Percentiles rank a stretch among this genome's conserved stretches.
Evolutionary conservation across 2,329 filamentous ascomycete genomes (phyloP).

Genomic region (Metarhizium robertsii): DNA sequence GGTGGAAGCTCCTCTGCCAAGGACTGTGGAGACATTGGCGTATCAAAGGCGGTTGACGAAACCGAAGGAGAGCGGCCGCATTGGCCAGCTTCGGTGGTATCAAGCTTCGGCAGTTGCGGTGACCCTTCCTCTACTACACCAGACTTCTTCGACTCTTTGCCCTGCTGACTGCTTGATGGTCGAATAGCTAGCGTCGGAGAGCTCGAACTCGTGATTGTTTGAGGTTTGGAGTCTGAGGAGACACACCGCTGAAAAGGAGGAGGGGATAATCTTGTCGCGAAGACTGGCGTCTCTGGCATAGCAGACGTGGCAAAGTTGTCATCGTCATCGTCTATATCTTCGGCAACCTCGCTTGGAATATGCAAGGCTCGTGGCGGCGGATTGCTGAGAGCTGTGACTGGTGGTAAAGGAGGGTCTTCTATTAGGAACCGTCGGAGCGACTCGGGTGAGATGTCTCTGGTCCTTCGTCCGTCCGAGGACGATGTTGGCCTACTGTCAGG

Average conservation of each 20-base stretch:
- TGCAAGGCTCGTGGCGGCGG: slow-evolving; percentile 16
- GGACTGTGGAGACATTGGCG: slow-evolving; percentile 28
- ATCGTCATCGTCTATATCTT: slow-evolving; percentile 35
- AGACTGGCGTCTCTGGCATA: slow-evolving; percentile 32
- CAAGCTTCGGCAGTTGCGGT: slow-evolving; percentile 12
- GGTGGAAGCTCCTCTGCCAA: slow-evolving; percentile 32
- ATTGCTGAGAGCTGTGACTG: slow-evolving; percentile 17
- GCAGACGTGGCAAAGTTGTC: slow-evolving; percentile 53
- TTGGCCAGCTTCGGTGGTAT: slow-evolving; percentile 15
- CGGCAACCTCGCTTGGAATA: slow-evolving; percentile 26
- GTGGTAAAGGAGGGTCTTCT: slow-evolving; percentile 30
- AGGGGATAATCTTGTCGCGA: slow-evolving; percentile 40
- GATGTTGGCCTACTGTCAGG: slow-evolving; percentile 1
- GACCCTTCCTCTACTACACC: slow-evolving; percentile 1
- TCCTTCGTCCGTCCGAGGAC: slow-evolving; percentile 31
- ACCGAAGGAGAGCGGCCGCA: slow-evolving; percentile 16
- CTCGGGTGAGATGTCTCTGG: slow-evolving; percentile 46
- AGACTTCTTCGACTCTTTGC: slow-evolving; percentile 3
- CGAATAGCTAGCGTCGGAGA: slow-evolving; percentile 15
- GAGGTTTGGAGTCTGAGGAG: slow-evolving; percentile 19
- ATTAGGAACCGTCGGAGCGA: slow-evolving; percentile 42
- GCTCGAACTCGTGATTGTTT: slow-evolving; percentile 13
- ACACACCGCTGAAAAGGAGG: slow-evolving; percentile 36
- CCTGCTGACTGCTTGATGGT: slow-evolving; percentile 8
- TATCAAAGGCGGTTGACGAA: slow-evolving; percentile 18